These are phyloP conservation scores for Yamadazyma diddensiae DNA, from an alignment of 1,139 yeast genomes.

Conservation along the genomic window DNA sequence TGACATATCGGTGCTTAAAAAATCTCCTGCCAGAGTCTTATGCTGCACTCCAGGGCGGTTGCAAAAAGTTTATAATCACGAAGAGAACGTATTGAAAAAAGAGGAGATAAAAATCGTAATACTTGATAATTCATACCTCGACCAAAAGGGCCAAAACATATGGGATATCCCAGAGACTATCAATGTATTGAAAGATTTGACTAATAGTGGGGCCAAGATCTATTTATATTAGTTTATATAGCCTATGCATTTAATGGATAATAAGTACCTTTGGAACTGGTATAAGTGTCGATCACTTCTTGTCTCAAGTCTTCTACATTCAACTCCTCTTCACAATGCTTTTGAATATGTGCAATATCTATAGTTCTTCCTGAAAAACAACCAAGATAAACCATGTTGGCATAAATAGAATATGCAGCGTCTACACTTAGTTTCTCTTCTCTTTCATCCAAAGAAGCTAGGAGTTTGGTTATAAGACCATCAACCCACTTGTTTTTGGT, in stretches of 20 bases:
- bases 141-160: conserved; percentile 57
- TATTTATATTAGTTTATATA: conserved; percentile 40
- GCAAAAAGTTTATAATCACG: conserved; percentile 41
- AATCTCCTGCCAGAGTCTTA: conserved; percentile 51
- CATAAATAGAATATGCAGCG: conserved; percentile 3
- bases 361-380: no score
- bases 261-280: conserved; percentile 28
- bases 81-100: conserved; percentile 36
- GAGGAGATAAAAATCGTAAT: conserved; percentile 55
- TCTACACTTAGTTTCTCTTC: conserved; percentile 2
- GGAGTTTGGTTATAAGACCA: conserved; percentile 4
- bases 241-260: conserved; percentile 24
- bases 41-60: conserved; percentile 70
- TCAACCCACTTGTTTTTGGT: conserved; percentile 29
- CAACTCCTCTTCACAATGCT: no score
- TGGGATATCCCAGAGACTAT: conserved; percentile 58
- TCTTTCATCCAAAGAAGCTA: not conserved
- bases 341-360: no score
- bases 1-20: conserved; percentile 51
- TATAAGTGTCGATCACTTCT: conserved; percentile 26
- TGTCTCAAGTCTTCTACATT: not conserved
- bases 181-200: conserved; percentile 37
- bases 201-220: conserved; percentile 44
- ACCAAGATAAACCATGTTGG: conserved; percentile 8
- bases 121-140: conserved; percentile 64